Conservation (phyloP, 495 filamentous ascomycete genomes). For the Sabuloglossum arenarium region DNA sequence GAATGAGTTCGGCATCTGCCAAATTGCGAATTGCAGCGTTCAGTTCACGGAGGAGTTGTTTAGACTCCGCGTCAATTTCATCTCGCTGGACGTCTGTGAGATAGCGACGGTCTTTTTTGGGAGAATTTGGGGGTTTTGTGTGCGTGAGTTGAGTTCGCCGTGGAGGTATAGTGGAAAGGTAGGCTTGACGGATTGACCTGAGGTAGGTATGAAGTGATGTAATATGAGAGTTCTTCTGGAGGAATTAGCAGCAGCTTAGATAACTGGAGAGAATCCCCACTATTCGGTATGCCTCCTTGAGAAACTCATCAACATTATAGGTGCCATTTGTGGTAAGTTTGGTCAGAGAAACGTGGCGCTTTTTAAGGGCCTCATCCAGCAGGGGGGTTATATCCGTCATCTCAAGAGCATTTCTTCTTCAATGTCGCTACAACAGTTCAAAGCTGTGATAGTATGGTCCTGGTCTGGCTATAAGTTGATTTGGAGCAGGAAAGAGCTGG, state of each 20-base stretch:
- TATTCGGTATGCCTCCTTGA: conserved; percentile 90
- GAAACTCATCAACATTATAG: conserved; percentile 56
- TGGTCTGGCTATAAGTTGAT: neutral
- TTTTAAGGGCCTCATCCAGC: conserved; percentile 45
- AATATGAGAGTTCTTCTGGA: conserved; percentile 62
- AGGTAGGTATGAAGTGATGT: conserved; percentile 55
- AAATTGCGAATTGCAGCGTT: conserved; percentile 56
- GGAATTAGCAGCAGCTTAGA: neutral
- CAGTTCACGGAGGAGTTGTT: conserved; percentile 63
- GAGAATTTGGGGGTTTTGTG: neutral
- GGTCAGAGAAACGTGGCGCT: conserved; percentile 28
- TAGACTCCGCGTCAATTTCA: conserved; percentile 65
- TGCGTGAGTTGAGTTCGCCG: conserved; percentile 4
- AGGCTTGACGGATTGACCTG: conserved; percentile 63
- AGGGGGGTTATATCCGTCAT: conserved; percentile 56
- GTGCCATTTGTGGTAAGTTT: conserved; percentile 20
- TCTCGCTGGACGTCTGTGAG: conserved; percentile 24
- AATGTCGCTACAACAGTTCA: too few relatives aligned
- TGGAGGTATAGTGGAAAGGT: conserved; percentile 54
- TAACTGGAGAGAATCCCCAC: conserved; percentile 25
- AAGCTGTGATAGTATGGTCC: neutral
- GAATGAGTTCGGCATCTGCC: conserved; percentile 60
- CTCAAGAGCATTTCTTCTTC: neutral
- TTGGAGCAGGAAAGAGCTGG: too few relatives aligned
- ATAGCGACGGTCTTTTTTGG: conserved; percentile 8